These are phyloP conservation scores for Malus sylvestris DNA, from an alignment of 306 rosid species.

Conservation along the genomic window DNA sequence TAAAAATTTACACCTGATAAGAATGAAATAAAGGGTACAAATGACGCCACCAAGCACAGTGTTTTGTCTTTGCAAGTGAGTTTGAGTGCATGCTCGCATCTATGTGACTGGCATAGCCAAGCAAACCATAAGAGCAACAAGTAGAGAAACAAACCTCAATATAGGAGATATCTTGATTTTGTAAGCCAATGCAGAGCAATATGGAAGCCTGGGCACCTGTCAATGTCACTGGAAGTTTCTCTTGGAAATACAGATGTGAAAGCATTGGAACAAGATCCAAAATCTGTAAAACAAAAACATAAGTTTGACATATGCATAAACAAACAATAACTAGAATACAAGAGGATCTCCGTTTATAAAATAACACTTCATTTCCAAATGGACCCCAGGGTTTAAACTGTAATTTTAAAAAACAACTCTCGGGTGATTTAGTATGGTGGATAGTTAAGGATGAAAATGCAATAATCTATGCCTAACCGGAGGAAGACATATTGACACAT, in stretches of 20 bases:
- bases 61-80: neutral
- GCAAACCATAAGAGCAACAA: neutral
- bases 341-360: neutral
- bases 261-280: constrained; percentile 66
- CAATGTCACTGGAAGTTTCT: constrained; percentile 66
- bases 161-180: constrained; percentile 50
- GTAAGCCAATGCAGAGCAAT: constrained; percentile 88
- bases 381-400: neutral
- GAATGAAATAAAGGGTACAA: neutral
- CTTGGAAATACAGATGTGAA: constrained; percentile 60
- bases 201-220: constrained; percentile 70
- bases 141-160: constrained; percentile 58
- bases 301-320: neutral
- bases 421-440: neutral
- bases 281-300: constrained; percentile 46
- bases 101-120: neutral
- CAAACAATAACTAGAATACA: neutral
- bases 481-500: neutral
- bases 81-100: neutral
- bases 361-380: neutral
- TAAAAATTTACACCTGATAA: constrained; percentile 6
- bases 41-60: neutral
- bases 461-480: neutral
- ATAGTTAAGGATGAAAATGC: neutral
- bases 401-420: neutral